Base-by-base conservation (phyloP, 345 rosid genomes). In the Eucalyptus microcorys region DNA sequence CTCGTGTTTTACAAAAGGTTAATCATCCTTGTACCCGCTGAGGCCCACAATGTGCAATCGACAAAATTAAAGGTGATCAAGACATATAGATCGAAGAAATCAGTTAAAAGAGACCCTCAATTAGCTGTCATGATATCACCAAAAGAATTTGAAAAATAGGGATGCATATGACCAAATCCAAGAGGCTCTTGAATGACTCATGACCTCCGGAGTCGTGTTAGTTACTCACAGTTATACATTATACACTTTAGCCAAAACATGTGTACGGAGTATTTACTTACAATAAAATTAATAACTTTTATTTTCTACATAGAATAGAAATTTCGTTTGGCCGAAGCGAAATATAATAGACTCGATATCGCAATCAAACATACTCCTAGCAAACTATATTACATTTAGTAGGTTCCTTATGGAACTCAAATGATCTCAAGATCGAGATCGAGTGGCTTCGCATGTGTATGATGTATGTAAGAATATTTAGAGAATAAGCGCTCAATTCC, bases 241-340 rank as follows among this genome's bases (percentile, higher is more conserved):
- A 52, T 52, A 7, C 24, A 19, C 9, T 7, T 52, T 19, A 52
- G 55, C 55, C 55, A 52, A 52, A 55, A 55, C 6, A 55, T 55
- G 30, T 55, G 27, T 55, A 55, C 0, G 3, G 45, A 71, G 5
- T 4, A 71, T 17, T 19, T 24, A 71, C 27, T 3, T 71, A 6
- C 8, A 37, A 37, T 21, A 40, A 19, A 71, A 71, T 9, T 34
- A 68, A 55, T 3, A 55, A 4, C 12, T 22, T 4, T 55, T 4
- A 55, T 55, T 55, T 55, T 55, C 61, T 24, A 55, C 30, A 22
- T 55, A 24, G 30, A 24, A 24, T 55, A 55, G 30, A 22, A 13
- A 22, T 55, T 55, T 71, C 1, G 0, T 71, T 37, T 40, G 21
- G 8, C 81, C 3, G 4, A 64, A 64, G 16, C 1, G 1, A n/a